Evolutionary conservation across 352 stramenopile species (phyloP).

Genomic region (Pilasporangium apinafurcum): DNA sequence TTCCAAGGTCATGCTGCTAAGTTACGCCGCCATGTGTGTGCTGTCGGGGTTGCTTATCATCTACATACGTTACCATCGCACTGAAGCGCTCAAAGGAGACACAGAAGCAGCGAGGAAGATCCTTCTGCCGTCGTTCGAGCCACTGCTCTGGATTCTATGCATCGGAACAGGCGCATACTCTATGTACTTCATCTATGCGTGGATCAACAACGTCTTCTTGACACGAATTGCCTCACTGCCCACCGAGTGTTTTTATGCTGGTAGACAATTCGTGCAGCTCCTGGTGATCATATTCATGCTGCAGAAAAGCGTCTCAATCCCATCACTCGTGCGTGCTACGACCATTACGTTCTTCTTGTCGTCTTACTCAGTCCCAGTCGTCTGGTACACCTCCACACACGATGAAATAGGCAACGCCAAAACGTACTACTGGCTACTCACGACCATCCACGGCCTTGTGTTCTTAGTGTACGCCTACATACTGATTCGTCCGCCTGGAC

Average conservation of each 20-base stretch:
- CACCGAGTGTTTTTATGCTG: constrained; percentile 26
- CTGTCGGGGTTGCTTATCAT: constrained; percentile 23
- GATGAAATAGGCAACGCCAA: not conserved
- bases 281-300: constrained; percentile 47
- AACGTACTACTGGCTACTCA: not conserved
- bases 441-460: not conserved
- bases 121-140: constrained; percentile 60
- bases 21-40: constrained; percentile 25
- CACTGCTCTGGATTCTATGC: constrained; percentile 34
- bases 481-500: not conserved
- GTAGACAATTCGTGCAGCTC: constrained; percentile 35
- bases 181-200: constrained; percentile 20
- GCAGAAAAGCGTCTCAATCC: constrained; percentile 43
- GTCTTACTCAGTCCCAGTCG: constrained; percentile 32
- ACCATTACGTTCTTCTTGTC: constrained; percentile 21
- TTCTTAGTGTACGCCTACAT: constrained; percentile 5
- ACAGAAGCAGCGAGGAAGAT: constrained; percentile 29
- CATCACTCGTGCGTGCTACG: constrained; percentile 25
- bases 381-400: constrained; percentile 17
- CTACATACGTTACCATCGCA: constrained; percentile 40
- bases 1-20: constrained; percentile 26
- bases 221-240: constrained; percentile 6
- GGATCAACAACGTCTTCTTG: constrained; percentile 16
- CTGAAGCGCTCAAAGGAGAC: constrained; percentile 26
- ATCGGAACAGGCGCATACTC: constrained; percentile 16